Base-by-base conservation (phyloP, 129 eudicot species). In the Flaveria ramosissima region DNA sequence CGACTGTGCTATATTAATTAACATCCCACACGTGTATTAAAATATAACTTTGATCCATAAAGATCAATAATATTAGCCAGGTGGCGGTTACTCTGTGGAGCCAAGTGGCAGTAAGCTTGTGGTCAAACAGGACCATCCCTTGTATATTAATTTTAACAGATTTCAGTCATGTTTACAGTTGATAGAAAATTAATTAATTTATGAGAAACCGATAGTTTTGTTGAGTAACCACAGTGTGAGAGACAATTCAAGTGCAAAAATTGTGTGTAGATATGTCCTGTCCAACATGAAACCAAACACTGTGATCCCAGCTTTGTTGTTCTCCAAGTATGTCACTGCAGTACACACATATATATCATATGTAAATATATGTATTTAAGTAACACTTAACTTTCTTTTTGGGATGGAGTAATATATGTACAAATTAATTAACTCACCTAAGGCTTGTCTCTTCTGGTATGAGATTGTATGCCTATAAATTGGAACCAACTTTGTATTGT, bases 251-350 rank as follows among this genome's bases (percentile, higher is more conserved):
- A 93, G 81, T 0, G 88, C 97, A 20, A 88, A 83, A 36, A 93
- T 82, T 19, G 86, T 83, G 73, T 87, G 97, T 13, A 93, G 88
- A 78, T 82, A 88, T 27, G 91, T 78, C 78, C 97, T 83, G 66
- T 93, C 98, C 71, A 93, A 75, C 92, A 88, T 90, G 69, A 93
- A 90, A 39, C 98, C 98, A 24, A 75, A 93, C 61, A 93, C 89
- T 8, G 98, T 93, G 24, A 90, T 90, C 43, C 98, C 98, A 3
- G 98, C 95, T 64, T 75, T 83, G 84, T 93, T 88, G 87, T 90
- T 77, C 85, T 88, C 96, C 77, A 93, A 88, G 67, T 93, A 93
- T 50, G 92, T 90, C 87, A 93, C 98, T 93, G 92, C 86, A 70
- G n/a, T n/a, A 65, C 53, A 89, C 13, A 47, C 53, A 48, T 3